These are phyloP conservation scores for Cladosporium sp. DNA, from an alignment of 2,329 filamentous ascomycete genomes.

Conservation along the genomic window DNA sequence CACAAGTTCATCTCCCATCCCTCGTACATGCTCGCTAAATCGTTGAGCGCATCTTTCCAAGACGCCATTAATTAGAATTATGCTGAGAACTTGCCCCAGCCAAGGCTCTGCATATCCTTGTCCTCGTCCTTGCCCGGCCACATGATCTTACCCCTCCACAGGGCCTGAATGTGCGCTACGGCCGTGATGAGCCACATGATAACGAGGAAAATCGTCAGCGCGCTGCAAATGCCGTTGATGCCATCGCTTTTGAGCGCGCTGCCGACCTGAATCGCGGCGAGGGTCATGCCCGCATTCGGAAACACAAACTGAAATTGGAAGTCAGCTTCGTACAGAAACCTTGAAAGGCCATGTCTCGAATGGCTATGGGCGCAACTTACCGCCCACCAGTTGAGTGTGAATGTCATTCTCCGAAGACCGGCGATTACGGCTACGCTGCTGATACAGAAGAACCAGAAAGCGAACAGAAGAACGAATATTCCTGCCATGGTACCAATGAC, in stretches of 20 bases:
- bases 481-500: slow-evolving; percentile 26
- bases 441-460: slow-evolving; percentile 43
- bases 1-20: no score
- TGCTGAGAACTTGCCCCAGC: slow-evolving; percentile 12
- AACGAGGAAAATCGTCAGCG: slow-evolving; percentile 54
- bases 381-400: slow-evolving; percentile 54
- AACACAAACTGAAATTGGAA: slow-evolving; percentile 50
- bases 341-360: not conserved
- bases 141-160: slow-evolving; percentile 49
- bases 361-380: not conserved
- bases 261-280: slow-evolving; percentile 56
- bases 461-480: slow-evolving; percentile 47
- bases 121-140: slow-evolving; percentile 60
- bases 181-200: slow-evolving; percentile 53
- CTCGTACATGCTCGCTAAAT: no score
- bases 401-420: slow-evolving; percentile 21
- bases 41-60: not conserved
- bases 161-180: slow-evolving; percentile 46
- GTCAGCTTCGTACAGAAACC: no score
- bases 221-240: slow-evolving; percentile 51
- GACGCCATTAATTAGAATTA: no score
- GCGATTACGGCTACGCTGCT: slow-evolving; percentile 18
- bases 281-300: slow-evolving; percentile 61
- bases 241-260: slow-evolving; percentile 46
- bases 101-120: slow-evolving; percentile 21